These are phyloP conservation scores for Amanita brunnescens DNA, from an alignment of 768 basidiomycete species.

Conservation along the genomic window DNA sequence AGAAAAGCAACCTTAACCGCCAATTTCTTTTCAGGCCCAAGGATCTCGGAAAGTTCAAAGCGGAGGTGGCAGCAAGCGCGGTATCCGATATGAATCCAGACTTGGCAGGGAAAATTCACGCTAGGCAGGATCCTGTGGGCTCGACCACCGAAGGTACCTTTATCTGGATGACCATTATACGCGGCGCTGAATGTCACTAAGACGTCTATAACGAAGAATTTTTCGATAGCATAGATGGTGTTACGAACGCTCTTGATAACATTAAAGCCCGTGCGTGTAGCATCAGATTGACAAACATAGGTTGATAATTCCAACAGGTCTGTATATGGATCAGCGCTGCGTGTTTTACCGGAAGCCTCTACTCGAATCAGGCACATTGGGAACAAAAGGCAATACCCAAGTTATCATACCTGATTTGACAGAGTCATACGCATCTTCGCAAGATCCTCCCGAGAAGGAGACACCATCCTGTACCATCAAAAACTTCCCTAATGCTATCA, in stretches of 20 bases:
- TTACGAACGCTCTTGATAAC: slow-evolving; percentile 97
- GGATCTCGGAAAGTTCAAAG: slow-evolving; percentile 95
- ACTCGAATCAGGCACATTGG: slow-evolving; percentile 94
- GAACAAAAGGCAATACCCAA: slow-evolving; percentile 97
- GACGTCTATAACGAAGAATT: slow-evolving; percentile 85
- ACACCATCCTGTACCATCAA: slow-evolving; percentile 96
- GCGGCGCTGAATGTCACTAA: slow-evolving; percentile 45
- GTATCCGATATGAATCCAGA: slow-evolving; percentile 96
- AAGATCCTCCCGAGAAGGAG: slow-evolving; percentile 98
- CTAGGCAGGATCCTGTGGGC: slow-evolving; percentile 91
- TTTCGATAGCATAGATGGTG: slow-evolving; percentile 82
- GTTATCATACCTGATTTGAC: slow-evolving; percentile 91
- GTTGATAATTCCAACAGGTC: slow-evolving; percentile 35
- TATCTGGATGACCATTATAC: background rate
- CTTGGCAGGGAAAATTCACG: slow-evolving; percentile 74
- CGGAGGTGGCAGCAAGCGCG: slow-evolving; percentile 86
- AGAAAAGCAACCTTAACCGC: slow-evolving; percentile 97
- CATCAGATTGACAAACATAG: background rate
- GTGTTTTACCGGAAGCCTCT: slow-evolving; percentile 94
- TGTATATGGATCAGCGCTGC: slow-evolving; percentile 98
- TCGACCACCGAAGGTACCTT: slow-evolving; percentile 82
- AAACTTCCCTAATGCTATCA: slow-evolving; percentile 97
- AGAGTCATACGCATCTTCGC: slow-evolving; percentile 95
- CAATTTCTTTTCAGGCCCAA: slow-evolving; percentile 97
- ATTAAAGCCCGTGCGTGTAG: slow-evolving; percentile 77